Evolutionary conservation across 148 eudicot genomes (phyloP).

Genomic region (Persicaria tinctoria): DNA sequence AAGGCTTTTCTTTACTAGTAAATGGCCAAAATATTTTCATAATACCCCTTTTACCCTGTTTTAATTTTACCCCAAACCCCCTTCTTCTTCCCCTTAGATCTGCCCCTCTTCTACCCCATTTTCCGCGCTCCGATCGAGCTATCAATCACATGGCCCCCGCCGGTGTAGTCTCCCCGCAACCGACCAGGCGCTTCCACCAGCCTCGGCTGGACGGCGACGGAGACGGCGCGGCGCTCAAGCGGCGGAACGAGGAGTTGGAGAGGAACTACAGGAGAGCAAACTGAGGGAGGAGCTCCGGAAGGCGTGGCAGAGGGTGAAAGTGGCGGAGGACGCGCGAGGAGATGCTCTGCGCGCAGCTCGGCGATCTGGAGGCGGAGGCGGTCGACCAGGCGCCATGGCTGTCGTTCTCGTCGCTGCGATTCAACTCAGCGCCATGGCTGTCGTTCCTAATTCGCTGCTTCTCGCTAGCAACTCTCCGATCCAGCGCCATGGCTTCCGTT

Average conservation of each 20-base stretch:
- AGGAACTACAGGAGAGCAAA: constrained; percentile 34
- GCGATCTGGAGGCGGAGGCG: constrained; percentile 68
- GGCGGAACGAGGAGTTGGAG: constrained; percentile 58
- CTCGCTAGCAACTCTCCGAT: constrained; percentile 23
- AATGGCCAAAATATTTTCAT: too few relatives aligned
- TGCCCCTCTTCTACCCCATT: too few relatives aligned
- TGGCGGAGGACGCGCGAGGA: constrained; percentile 86
- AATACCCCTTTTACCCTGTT: too few relatives aligned
- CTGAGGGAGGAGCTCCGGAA: constrained; percentile 35
- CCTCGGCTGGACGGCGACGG: not conserved
- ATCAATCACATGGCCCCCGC: not conserved
- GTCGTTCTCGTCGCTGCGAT: too few relatives aligned
- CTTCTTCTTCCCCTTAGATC: too few relatives aligned
- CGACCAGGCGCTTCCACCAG: not conserved
- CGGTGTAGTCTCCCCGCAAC: not conserved
- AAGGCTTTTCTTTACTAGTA: too few relatives aligned
- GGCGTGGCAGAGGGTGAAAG: constrained; percentile 34
- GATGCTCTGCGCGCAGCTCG: constrained; percentile 52
- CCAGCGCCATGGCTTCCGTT: too few relatives aligned
- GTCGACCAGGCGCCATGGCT: constrained; percentile 52
- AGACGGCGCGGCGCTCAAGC: constrained; percentile 17
- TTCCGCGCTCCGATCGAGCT: not conserved
- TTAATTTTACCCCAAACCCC: too few relatives aligned
- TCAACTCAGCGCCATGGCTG: constrained; percentile 29
- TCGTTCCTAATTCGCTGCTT: constrained; percentile 37